These are phyloP conservation scores for Wilcoxina mikolae DNA, from an alignment of 495 filamentous ascomycete species.

Conservation along the genomic window DNA sequence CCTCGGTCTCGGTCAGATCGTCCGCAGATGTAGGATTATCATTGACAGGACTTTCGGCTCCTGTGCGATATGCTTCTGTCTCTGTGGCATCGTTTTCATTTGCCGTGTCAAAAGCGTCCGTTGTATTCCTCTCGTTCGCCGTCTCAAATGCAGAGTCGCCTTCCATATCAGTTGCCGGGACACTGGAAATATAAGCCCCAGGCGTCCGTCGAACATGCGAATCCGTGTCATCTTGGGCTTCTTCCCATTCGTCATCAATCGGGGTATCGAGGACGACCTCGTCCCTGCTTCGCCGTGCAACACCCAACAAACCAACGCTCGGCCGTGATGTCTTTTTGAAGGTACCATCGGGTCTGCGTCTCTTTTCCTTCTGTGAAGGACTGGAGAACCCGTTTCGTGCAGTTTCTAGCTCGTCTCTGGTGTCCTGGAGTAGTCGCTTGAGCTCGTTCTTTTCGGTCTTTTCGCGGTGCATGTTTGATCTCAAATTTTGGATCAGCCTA, in stretches of 20 bases:
- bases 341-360: conserved; percentile 53
- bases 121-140: conserved; percentile 32
- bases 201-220: conserved; percentile 8
- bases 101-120: conserved; percentile 70
- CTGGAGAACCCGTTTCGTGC: conserved; percentile 34
- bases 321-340: conserved; percentile 63
- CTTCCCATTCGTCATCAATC: conserved; percentile 63
- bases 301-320: conserved; percentile 50
- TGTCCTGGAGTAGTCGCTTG: conserved; percentile 88
- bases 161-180: conserved; percentile 12
- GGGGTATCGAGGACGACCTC: conserved; percentile 46
- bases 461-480: conserved; percentile 86
- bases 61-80: conserved; percentile 90
- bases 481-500: conserved; percentile 85
- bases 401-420: conserved; percentile 80
- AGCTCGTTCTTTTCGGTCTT: conserved; percentile 96
- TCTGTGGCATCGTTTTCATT: conserved; percentile 66
- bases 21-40: conserved; percentile 49
- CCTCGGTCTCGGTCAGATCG: conserved; percentile 79
- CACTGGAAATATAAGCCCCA: conserved; percentile 15
- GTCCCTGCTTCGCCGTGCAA: conserved; percentile 54
- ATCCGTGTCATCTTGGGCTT: conserved; percentile 29
- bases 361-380: conserved; percentile 40
- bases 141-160: conserved; percentile 27
- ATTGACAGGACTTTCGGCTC: conserved; percentile 63